Conservation (phyloP, 495 filamentous ascomycete species). For the Saxophila tyrrhenica region DNA sequence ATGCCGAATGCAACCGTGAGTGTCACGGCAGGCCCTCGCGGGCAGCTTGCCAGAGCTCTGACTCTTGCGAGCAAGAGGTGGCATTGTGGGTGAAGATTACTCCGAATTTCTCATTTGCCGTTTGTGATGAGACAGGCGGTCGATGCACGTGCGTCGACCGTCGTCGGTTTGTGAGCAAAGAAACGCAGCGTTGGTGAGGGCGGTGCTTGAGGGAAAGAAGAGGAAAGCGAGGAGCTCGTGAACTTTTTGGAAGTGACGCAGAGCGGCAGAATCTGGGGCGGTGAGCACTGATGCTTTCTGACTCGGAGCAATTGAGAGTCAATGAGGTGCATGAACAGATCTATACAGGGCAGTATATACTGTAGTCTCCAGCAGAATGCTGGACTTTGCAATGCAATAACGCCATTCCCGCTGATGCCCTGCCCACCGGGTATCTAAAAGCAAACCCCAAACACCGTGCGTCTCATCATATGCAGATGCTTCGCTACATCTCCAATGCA, state of each 20-base stretch:
- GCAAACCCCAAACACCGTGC: not conserved
- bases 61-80: slow-evolving; percentile 12
- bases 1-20: slow-evolving; percentile 92
- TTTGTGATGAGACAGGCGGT: slow-evolving; percentile 16
- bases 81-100: slow-evolving; percentile 65
- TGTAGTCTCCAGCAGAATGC: too few relatives aligned
- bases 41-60: slow-evolving; percentile 48
- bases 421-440: too few relatives aligned
- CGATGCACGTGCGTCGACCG: slow-evolving; percentile 8
- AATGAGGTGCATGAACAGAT: too few relatives aligned
- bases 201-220: slow-evolving; percentile 57
- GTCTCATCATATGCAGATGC: not conserved
- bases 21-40: slow-evolving; percentile 87
- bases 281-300: not conserved
- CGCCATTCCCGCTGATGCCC: too few relatives aligned
- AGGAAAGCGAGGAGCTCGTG: slow-evolving; percentile 25
- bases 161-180: slow-evolving; percentile 92
- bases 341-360: too few relatives aligned
- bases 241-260: not conserved
- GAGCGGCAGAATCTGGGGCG: not conserved
- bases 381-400: too few relatives aligned
- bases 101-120: slow-evolving; percentile 99
- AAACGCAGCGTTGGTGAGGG: slow-evolving; percentile 98
- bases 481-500: not conserved
- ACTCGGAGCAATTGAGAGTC: too few relatives aligned